Conservation (phyloP, 768 basidiomycete genomes). For the Agrocybe pediades region DNA sequence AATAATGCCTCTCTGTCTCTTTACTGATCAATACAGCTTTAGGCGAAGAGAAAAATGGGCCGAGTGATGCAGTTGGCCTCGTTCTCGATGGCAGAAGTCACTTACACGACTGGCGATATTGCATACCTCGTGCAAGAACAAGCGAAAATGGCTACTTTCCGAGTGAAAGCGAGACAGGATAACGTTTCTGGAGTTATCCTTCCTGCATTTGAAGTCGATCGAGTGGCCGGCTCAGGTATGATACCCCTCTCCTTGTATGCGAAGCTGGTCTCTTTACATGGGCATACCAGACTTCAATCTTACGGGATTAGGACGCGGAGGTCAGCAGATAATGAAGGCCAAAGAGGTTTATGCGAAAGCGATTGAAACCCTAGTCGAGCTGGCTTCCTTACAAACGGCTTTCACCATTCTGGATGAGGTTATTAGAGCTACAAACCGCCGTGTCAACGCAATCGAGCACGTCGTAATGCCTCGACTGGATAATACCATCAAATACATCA, state of each 20-base stretch:
- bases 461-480: conserved; percentile 94
- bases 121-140: conserved; percentile 98
- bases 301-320: conserved; percentile 95
- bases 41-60: conserved; percentile 99
- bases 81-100: conserved; percentile 98
- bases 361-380: conserved; percentile 94
- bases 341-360: conserved; percentile 98
- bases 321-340: conserved; percentile 93
- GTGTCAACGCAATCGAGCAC: conserved; percentile 98
- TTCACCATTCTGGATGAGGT: conserved; percentile 99
- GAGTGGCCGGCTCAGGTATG: conserved; percentile 80
- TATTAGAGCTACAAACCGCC: conserved; percentile 97
- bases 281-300: conserved; percentile 81
- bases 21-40: conserved; percentile 25
- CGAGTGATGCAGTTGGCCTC: conserved; percentile 98
- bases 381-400: conserved; percentile 95
- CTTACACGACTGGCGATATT: conserved; percentile 97
- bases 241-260: neutral
- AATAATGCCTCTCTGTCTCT: neutral
- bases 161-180: conserved; percentile 93
- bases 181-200: conserved; percentile 97
- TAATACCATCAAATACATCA: conserved; percentile 97
- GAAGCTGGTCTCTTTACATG: neutral
- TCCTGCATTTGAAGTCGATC: conserved; percentile 92
- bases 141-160: conserved; percentile 88